Percentiles rank a stretch among this genome's conserved stretches.
Conservation (phyloP, 2,329 filamentous ascomycete species). For the Beauveria sp. region DNA sequence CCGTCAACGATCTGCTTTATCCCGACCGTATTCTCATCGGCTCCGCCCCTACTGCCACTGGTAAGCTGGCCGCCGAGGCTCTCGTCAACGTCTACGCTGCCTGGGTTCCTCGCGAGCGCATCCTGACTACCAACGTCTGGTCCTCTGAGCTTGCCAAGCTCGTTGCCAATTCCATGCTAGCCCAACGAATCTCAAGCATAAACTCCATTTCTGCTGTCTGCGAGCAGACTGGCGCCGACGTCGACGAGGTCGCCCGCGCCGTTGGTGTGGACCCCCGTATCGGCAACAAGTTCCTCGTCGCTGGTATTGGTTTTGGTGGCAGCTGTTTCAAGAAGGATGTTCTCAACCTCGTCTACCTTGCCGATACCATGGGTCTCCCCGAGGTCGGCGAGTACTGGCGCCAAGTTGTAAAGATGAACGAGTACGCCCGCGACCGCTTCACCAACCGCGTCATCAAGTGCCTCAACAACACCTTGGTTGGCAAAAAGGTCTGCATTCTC, state of each 20-base stretch:
- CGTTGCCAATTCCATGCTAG: conserved; percentile 72
- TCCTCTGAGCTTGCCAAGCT: conserved; percentile 75
- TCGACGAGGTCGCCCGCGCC: conserved; percentile 62
- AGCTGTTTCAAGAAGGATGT: conserved; percentile 80
- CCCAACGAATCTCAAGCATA: conserved; percentile 73
- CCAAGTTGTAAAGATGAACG: conserved; percentile 68
- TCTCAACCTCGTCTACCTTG: conserved; percentile 64
- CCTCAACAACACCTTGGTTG: conserved; percentile 59
- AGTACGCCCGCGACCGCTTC: conserved; percentile 65
- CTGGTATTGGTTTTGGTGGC: conserved; percentile 70
- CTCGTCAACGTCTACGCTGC: conserved; percentile 59
- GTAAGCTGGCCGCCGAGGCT: conserved; percentile 53
- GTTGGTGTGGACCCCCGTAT: conserved; percentile 66
- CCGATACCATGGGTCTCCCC: conserved; percentile 58
- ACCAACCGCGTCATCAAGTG: conserved; percentile 56
- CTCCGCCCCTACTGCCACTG: conserved; percentile 51
- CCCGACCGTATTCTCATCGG: conserved; percentile 73
- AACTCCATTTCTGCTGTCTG: conserved; percentile 77
- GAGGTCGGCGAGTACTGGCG: conserved; percentile 73
- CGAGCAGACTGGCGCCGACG: conserved; percentile 66
- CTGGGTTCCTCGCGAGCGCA: conserved; percentile 61
- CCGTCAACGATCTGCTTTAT: conserved; percentile 60
- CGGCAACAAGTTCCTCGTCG: conserved; percentile 64
- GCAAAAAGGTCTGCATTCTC: conserved; percentile 65
- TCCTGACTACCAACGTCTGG: conserved; percentile 67